Conservation (phyloP, 176 grass and related monocot species). For the Themeda triandra region DNA sequence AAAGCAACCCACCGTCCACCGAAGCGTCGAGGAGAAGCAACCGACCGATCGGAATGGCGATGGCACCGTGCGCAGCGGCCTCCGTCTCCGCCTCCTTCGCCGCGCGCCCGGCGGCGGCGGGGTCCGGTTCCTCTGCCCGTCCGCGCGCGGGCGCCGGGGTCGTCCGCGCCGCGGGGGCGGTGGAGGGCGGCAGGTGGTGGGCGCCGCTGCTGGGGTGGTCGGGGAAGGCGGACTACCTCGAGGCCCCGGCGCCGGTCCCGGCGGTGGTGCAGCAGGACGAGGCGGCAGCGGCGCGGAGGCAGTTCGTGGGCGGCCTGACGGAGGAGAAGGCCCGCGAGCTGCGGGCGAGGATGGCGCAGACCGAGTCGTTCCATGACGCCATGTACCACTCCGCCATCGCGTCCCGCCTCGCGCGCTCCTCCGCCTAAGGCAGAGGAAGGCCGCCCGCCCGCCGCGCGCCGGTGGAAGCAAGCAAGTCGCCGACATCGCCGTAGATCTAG, state of each 20-base stretch:
- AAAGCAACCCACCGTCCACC: too few relatives aligned
- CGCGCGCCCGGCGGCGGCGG: background rate
- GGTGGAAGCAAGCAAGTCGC: background rate
- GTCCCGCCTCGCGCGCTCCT: constrained; percentile 58
- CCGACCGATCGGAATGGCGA: constrained; percentile 2
- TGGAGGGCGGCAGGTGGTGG: constrained; percentile 65
- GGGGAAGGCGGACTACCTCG: constrained; percentile 66
- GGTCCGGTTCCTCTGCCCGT: background rate
- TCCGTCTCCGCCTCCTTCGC: background rate
- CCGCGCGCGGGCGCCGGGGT: background rate
- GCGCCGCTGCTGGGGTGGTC: constrained; percentile 73
- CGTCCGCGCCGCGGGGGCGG: background rate
- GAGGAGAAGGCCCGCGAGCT: constrained; percentile 92
- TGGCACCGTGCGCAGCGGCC: background rate
- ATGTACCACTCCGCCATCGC: constrained; percentile 99
- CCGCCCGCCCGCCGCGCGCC: background rate
- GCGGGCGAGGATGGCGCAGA: constrained; percentile 58
- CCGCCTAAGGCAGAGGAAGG: background rate
- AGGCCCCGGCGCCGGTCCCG: background rate
- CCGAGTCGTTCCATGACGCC: constrained; percentile 66
- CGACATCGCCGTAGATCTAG: background rate
- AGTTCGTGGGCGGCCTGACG: constrained; percentile 40
- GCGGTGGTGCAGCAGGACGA: background rate
- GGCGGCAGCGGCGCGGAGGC: background rate
- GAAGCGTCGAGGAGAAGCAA: background rate